Percentiles rank a stretch among this genome's conserved stretches.
These are phyloP conservation scores for Phlebopus sp. DNA, from an alignment of 1,284 basidiomycete genomes.

Conservation along the genomic window DNA sequence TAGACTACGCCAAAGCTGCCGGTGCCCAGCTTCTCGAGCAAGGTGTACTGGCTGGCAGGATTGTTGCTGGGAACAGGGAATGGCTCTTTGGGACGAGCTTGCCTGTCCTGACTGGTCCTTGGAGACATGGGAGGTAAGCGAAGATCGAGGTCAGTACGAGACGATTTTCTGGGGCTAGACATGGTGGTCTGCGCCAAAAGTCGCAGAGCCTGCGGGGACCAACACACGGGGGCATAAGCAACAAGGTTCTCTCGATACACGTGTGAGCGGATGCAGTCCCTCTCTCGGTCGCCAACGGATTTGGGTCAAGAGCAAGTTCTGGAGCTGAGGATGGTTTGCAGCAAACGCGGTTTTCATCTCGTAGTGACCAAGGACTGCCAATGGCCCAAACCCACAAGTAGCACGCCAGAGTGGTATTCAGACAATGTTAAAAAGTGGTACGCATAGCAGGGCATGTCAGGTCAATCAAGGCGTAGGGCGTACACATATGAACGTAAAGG, in stretches of 20 bases:
- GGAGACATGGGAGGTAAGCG: conserved; percentile 50
- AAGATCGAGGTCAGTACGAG: conserved; percentile 38
- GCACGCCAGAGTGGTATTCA: neutral
- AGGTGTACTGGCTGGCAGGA: conserved; percentile 85
- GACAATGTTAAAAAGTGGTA: neutral
- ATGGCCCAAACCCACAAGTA: too few relatives aligned
- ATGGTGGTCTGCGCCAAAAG: conserved; percentile 34
- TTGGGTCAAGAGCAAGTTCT: too few relatives aligned
- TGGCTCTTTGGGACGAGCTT: conserved; percentile 49
- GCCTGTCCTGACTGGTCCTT: conserved; percentile 35
- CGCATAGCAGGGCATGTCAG: conserved; percentile 34
- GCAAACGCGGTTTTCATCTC: too few relatives aligned
- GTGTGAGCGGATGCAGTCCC: neutral
- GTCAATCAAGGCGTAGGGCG: conserved; percentile 40
- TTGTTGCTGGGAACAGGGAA: conserved; percentile 71
- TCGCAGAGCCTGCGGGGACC: conserved; percentile 10
- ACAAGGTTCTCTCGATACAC: conserved; percentile 12
- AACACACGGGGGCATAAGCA: conserved; percentile 27
- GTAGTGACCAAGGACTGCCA: too few relatives aligned
- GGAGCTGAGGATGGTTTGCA: too few relatives aligned
- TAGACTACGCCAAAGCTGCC: conserved; percentile 97
- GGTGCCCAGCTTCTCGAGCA: conserved; percentile 95
- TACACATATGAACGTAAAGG: conserved; percentile 36
- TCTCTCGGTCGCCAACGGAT: neutral
- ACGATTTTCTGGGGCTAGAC: conserved; percentile 45